These are phyloP conservation scores for Chimonanthus praecox DNA, from an alignment of 164 flowering plant genomes.

Conservation along the genomic window DNA sequence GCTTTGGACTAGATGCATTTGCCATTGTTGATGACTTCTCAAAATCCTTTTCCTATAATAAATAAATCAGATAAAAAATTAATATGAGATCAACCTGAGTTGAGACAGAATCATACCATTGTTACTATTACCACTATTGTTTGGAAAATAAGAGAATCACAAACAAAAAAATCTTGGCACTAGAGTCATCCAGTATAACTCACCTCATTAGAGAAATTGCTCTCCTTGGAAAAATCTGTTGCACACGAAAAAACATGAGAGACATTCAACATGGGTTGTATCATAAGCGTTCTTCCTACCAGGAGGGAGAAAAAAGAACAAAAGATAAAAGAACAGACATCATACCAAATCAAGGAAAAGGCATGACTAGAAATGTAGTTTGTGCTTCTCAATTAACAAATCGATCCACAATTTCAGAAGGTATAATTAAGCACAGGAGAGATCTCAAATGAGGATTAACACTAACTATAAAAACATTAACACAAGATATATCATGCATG, in stretches of 20 bases:
- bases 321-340: not conserved
- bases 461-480: too few species aligned
- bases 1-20: constrained; percentile 33
- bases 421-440: too few species aligned
- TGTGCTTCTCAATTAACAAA: too few species aligned
- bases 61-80: not conserved
- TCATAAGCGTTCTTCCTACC: not conserved
- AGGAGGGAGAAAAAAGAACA: not conserved
- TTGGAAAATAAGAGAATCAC: not conserved
- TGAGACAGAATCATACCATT: not conserved
- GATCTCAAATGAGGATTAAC: too few species aligned
- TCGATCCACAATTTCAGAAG: too few species aligned
- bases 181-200: constrained; percentile 21
- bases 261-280: not conserved
- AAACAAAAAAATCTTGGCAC: not conserved
- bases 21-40: constrained; percentile 37
- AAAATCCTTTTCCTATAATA: constrained; percentile 41
- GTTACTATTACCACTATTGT: too few species aligned
- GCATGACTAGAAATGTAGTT: not conserved
- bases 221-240: constrained; percentile 39
- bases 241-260: constrained; percentile 20
- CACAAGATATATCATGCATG: too few species aligned
- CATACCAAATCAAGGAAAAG: not conserved
- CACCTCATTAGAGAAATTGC: constrained; percentile 41
- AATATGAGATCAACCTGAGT: not conserved